Base-by-base conservation (phyloP, 2,329 filamentous ascomycete genomes). In the Aspergillus sp. region DNA sequence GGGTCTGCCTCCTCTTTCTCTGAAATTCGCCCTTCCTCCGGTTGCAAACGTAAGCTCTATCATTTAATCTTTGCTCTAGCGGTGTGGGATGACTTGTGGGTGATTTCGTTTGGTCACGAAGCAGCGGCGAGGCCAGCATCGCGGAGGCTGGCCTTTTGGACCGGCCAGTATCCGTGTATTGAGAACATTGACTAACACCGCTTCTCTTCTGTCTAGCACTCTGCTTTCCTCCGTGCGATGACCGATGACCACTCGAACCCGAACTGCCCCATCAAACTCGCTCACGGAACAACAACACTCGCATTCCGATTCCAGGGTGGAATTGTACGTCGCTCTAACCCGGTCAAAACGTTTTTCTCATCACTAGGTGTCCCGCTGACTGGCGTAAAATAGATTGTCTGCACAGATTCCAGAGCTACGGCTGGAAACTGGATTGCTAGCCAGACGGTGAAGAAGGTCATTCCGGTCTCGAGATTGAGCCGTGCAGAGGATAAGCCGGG, bases 381-480 rank as follows among this genome's bases (percentile, higher is more conserved):
- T 41, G 20, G 12, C 48, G 8, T 56, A 6, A 34, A 39, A 39
- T 64, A 75, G 73, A 96, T 99, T 73, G 93, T 99, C 52, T 93
- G 93, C 54, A 99, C 95, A 59, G 95, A 99, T 80, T 99, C 95
- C 60, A 88, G 95, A 80, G 95, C 95, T 60, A 96, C 95, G 48
- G 93, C 95, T 30, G 95, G 95, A 71, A 96, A 95, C 85, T 99
- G 95, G 95, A 99, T 99, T 79, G 95, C 95, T 66, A 96, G 91
- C 80, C 95, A 99, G 84, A 99, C 95, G 54, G 95, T 99, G 73
- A 99, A 99, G 87, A 99, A 99, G 85, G 95, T 99, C 68, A 98
- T 99, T 73, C 73, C 73, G 24, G 73, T 75, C 40, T 75, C 73
- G 55, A 70, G 73, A 56, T 67, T 75, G 71, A 75, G 72, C 57